phyloP scores from a whole-genome alignment of 2,329 filamentous ascomycete species.

The Sclerotinia minor region DNA sequence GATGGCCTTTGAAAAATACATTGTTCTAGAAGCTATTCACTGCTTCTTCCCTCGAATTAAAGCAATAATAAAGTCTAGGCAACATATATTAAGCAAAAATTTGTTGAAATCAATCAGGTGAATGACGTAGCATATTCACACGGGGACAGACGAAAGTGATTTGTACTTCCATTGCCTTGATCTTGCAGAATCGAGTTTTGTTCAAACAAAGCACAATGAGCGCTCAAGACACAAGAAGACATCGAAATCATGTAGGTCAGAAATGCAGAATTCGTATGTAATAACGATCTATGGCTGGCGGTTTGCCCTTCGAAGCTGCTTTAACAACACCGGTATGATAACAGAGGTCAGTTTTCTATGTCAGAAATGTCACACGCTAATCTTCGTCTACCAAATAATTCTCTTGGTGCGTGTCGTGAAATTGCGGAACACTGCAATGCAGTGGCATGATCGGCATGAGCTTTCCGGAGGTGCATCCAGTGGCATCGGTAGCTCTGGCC shows the following conservation, averaged over 20 bases:
- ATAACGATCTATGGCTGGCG: background rate
- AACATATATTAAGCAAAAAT: background rate
- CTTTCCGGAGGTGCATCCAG: background rate
- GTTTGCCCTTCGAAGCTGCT: background rate
- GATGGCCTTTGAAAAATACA: background rate
- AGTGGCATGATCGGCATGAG: background rate
- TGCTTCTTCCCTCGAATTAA: background rate
- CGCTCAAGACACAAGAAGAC: background rate
- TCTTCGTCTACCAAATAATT: background rate
- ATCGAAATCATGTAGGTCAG: background rate
- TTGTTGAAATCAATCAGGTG: background rate
- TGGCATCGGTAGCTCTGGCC: background rate
- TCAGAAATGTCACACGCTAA: background rate
- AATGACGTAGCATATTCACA: background rate
- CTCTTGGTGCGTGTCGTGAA: background rate
- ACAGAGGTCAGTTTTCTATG: background rate
- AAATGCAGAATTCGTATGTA: background rate
- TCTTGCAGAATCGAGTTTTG: background rate
- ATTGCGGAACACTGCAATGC: background rate
- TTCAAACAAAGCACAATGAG: background rate
- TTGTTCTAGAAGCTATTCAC: constrained; percentile 9
- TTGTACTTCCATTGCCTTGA: background rate
- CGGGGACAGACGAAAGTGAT: background rate
- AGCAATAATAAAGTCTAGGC: background rate
- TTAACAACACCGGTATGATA: background rate